A percentile compares a stretch with the other conserved stretches of the same genome.
phyloP scores from a whole-genome alignment of 139 green algal species.

The Chlorella sp. region DNA sequence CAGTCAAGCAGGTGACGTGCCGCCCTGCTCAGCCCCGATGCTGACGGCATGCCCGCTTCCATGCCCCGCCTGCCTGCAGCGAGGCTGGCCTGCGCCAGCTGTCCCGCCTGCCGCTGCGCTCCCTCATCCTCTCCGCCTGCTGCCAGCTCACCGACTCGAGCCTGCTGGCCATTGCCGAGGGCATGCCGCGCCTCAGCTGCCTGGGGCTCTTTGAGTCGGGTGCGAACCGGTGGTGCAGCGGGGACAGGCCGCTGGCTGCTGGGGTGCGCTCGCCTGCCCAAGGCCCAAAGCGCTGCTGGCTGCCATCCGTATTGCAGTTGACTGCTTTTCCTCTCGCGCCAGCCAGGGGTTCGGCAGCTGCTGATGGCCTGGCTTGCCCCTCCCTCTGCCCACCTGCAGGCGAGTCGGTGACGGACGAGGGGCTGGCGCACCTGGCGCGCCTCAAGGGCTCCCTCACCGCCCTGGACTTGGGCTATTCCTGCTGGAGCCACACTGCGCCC shows the following conservation, averaged over 20 bases:
- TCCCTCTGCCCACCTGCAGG: not conserved
- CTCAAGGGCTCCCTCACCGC: conserved; percentile 13
- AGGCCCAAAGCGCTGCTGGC: too few species aligned
- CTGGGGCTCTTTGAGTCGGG: conserved; percentile 44
- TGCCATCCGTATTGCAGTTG: too few species aligned
- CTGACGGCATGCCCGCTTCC: not conserved
- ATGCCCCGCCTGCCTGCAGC: conserved; percentile 6
- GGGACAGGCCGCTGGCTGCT: too few species aligned
- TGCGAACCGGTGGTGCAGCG: too few species aligned
- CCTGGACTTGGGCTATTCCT: conserved; percentile 46
- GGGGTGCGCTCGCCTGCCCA: too few species aligned
- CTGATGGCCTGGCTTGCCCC: too few species aligned
- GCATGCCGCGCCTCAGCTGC: conserved; percentile 23
- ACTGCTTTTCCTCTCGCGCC: too few species aligned
- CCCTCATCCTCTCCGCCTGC: conserved; percentile 41
- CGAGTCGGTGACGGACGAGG: conserved; percentile 29
- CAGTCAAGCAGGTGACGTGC: too few species aligned
- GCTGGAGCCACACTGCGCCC: conserved; percentile 15
- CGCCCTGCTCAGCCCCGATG: not conserved
- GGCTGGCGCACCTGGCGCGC: not conserved
- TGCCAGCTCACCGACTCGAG: conserved; percentile 40
- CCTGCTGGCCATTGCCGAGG: conserved; percentile 11
- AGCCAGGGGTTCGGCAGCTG: too few species aligned
- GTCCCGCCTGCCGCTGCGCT: not conserved
- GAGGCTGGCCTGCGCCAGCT: conserved; percentile 11